phyloP scores from a whole-genome alignment of 2,329 filamentous ascomycete species.

The Claviceps digitariae region DNA sequence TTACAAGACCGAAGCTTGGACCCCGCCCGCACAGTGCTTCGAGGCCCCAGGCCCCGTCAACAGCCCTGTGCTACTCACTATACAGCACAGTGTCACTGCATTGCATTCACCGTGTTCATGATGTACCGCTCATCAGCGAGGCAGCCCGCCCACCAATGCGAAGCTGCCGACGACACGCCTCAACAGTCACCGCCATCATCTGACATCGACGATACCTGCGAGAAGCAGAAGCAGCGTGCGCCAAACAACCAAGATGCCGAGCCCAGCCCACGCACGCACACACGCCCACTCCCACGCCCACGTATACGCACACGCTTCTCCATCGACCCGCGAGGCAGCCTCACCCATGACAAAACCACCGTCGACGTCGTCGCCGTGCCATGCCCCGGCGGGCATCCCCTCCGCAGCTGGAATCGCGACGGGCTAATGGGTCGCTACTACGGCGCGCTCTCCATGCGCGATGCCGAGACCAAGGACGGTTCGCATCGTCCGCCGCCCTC shows the following conservation, averaged over 20 bases:
- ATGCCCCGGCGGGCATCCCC: slow-evolving; percentile 37
- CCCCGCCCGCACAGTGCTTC: too few species aligned
- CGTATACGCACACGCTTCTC: slow-evolving; percentile 18
- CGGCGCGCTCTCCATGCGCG: slow-evolving; percentile 26
- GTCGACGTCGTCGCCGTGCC: slow-evolving; percentile 41
- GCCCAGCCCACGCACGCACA: background rate
- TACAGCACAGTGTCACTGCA: too few species aligned
- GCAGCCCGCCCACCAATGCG: too few species aligned
- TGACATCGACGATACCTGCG: too few species aligned
- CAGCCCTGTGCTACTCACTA: too few species aligned
- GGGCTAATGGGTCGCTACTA: slow-evolving; percentile 34
- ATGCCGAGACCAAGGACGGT: slow-evolving; percentile 16
- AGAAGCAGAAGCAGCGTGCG: background rate
- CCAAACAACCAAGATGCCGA: background rate
- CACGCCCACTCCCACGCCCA: too few species aligned
- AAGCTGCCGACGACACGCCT: too few species aligned
- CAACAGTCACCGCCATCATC: too few species aligned
- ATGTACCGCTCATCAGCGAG: too few species aligned
- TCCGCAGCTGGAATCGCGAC: slow-evolving; percentile 40
- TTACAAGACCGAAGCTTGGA: too few species aligned
- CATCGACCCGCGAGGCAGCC: slow-evolving; percentile 21
- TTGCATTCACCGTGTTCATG: too few species aligned
- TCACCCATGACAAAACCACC: slow-evolving; percentile 36
- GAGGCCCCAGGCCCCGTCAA: too few species aligned
- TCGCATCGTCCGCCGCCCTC: slow-evolving; percentile 16